phyloP scores from a whole-genome alignment of 2,329 filamentous ascomycete genomes.

The Cladosporium halotolerans region DNA sequence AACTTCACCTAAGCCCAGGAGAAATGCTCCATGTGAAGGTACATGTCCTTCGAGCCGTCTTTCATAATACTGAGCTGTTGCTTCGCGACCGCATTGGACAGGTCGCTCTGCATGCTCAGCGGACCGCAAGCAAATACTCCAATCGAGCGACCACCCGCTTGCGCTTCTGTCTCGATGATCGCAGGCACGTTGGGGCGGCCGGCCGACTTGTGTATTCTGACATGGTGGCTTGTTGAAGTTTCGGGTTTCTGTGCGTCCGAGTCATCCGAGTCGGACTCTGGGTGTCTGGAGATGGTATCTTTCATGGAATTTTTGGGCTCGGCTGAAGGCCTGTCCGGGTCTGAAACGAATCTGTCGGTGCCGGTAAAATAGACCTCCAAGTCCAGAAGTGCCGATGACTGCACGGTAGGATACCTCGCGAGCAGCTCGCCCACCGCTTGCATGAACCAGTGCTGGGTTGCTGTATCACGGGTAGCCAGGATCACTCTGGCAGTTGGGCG shows the following conservation, averaged over 20 bases:
- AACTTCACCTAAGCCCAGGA: constrained; percentile 31
- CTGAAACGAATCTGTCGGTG: not conserved
- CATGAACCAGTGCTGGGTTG: constrained; percentile 33
- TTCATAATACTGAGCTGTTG: constrained; percentile 35
- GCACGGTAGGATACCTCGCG: constrained; percentile 15
- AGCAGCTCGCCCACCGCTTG: constrained; percentile 27
- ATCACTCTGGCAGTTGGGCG: constrained; percentile 24
- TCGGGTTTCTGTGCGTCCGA: not conserved
- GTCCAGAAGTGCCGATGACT: constrained; percentile 11
- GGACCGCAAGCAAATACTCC: constrained; percentile 42
- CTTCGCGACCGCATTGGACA: constrained; percentile 41
- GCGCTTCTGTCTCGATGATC: constrained; percentile 16
- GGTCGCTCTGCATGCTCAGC: constrained; percentile 42
- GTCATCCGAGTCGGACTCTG: not conserved
- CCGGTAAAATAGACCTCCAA: constrained; percentile 20
- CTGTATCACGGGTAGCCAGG: constrained; percentile 33
- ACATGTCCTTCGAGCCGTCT: constrained; percentile 30
- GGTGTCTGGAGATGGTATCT: not conserved
- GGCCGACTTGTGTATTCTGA: not conserved
- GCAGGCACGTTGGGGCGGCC: constrained; percentile 32
- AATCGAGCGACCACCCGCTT: not conserved
- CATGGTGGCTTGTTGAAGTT: not conserved
- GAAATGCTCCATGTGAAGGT: constrained; percentile 45
- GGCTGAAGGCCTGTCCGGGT: not conserved
- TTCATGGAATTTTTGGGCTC: not conserved